Evolutionary conservation across 306 rosid species (phyloP).

Genomic region (Fragaria ananassa): DNA sequence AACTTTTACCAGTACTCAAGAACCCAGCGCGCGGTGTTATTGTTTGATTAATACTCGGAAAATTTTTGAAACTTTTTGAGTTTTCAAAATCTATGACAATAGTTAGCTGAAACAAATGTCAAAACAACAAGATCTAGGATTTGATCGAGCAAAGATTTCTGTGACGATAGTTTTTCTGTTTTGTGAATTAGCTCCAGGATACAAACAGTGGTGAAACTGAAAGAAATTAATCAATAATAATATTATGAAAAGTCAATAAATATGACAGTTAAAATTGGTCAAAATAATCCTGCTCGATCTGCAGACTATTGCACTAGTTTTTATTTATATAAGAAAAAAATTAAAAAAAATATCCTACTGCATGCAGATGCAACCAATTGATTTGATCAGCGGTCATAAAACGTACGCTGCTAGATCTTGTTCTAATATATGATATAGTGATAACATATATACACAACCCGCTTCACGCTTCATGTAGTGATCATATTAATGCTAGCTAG

Average conservation of each 20-base stretch:
- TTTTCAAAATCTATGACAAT: neutral
- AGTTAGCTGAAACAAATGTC: neutral
- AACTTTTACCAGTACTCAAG: neutral
- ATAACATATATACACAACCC: no score
- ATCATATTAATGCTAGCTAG: no score
- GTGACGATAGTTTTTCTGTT: neutral
- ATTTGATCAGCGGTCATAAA: constrained; percentile 2
- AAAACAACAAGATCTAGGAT: neutral
- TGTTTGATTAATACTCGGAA: neutral
- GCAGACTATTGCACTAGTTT: neutral
- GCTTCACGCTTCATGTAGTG: no score
- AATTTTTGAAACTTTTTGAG: neutral
- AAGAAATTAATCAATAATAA: neutral
- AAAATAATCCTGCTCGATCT: constrained; percentile 6
- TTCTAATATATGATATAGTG: neutral
- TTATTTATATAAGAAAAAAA: neutral
- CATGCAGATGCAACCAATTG: neutral
- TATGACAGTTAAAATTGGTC: constrained; percentile 5
- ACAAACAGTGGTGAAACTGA: neutral
- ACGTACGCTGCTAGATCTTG: neutral
- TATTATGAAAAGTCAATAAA: neutral
- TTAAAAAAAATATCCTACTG: neutral
- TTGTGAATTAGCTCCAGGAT: neutral
- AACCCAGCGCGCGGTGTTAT: neutral
- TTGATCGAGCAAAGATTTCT: neutral